Base-by-base conservation (phyloP, 805 yeast species). In the Hanseniaspora occidentalis region DNA sequence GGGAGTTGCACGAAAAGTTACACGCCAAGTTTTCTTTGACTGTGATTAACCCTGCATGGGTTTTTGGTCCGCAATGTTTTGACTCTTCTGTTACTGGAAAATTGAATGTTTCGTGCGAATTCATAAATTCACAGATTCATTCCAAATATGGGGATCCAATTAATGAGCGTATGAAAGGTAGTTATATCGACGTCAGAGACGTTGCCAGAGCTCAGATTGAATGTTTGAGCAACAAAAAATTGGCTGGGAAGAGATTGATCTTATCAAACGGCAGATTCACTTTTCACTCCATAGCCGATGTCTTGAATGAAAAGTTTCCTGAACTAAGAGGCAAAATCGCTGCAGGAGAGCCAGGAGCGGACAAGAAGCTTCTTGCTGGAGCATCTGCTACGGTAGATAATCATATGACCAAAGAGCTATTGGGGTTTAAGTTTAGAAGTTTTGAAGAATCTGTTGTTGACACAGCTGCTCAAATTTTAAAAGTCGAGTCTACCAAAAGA, bases 121-220 rank as follows among this genome's bases (percentile, higher is more conserved):
- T 56, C 36, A 45, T 64, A 39, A 56, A 50, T 41, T 11, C 31
- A n/a, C 31, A 52, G 21, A 44, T 58, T 22, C 50, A 51, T 19
- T 10, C 35, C 8, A 26, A 20, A 3, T 43, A 49, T 49, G 49
- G 52, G 36, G 53, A 52, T 9, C 41, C 43, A 26, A 47, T 64
- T 44, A 55, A 54, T 46, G 41, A 53, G 4, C 36, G 38, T 8
- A 29, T 58, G 52, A 24, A 50, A 58, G 47, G 50, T 47, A 50
- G 46, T n/a, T 60, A 52, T 37, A 60, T 69, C 26, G 77, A 73
- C 50, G 77, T 73, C 9, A 61, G 77, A 46, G 79, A 75, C 47
- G 74, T 69, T 24, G 77, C 78, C 9, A 46, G 45, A 36, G 72
- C 75, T 6, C 80, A 75, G 48, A 50, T 69, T 14, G 41, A 21